Evolutionary conservation across 257 asterid species (phyloP).

Genomic region (Phtheirospermum japonicum): DNA sequence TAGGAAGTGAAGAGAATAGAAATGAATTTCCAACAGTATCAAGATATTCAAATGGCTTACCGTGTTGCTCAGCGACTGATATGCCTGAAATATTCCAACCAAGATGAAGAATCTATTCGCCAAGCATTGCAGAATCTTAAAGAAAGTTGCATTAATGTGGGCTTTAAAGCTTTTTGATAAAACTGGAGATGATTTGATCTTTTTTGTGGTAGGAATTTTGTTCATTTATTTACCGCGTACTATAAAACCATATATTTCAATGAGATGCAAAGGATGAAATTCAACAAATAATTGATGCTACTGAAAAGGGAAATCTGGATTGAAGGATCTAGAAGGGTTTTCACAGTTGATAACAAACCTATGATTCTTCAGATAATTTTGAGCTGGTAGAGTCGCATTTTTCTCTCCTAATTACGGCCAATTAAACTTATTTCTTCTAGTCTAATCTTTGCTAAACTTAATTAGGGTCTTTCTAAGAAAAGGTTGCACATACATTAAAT

Average conservation of each 20-base stretch:
- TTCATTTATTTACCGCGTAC: background rate
- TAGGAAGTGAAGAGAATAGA: constrained; percentile 77
- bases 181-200: background rate
- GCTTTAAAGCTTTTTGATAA: constrained; percentile 27
- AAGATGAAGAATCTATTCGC: constrained; percentile 68
- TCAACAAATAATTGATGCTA: background rate
- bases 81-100: constrained; percentile 87
- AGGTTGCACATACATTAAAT: too few species aligned
- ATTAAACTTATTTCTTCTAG: too few species aligned
- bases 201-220: background rate
- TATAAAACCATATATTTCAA: background rate
- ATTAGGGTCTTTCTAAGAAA: too few species aligned
- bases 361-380: background rate
- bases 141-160: constrained; percentile 45
- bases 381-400: background rate
- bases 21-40: constrained; percentile 44
- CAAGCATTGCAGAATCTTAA: constrained; percentile 77
- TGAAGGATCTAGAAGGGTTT: background rate
- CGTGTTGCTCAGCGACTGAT: constrained; percentile 73
- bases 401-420: background rate
- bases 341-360: background rate
- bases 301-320: background rate
- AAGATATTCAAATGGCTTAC: constrained; percentile 61
- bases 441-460: too few species aligned
- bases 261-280: background rate